Evolutionary conservation across 202 grass and related monocot genomes (phyloP), one percentile per base, ranked within the genome.

Genomic region (Panicum virgatum): DNA sequence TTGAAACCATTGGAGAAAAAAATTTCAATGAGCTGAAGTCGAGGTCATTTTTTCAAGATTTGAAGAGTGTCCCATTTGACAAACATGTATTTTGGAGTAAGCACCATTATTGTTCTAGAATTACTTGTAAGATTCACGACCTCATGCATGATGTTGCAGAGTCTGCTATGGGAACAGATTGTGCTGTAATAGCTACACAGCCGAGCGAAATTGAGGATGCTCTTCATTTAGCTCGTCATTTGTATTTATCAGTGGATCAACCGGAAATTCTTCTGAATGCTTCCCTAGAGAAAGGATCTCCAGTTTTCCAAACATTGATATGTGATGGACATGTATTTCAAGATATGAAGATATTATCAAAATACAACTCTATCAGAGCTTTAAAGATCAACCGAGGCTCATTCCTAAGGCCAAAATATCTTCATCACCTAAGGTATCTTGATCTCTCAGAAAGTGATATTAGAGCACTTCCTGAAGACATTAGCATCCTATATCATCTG

Each of bases 381-480:
- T n/a, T 89, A 36, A 20, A 26, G 34, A 12, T 69, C 5, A 0
- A 0, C 1, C 0, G 0, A 34, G 0, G 0, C 18, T 40, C 19
- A 2, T 44, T 56, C 26, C 9, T 75, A 18, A 54, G 40, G 3
- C 45, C 68, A 19, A 58, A 42, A 22, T 13, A 29, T 39, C 54
- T 87, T 13, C 79, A 82, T 29, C 79, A 87, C 29, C 9, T 88
- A n/a, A 88, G 85, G 23, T 77, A 88, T 25, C 85, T 88, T 10
- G 42, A 88, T 37, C 19, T 83, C 48, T 77, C 48, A 0, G 0
- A 0, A 4, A 5, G 0, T 5, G 0, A 0, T 25, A 2, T 65
- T 5, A 0, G 0, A 40, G 26, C 34, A 77, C 43, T 89, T 29
- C 79, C 79, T 6, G 64, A 83, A 79, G 37, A 25, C 1, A 75